Evolutionary conservation across 2,329 filamentous ascomycete genomes (phyloP).

Genomic region (Pestalotiopsis sp.): DNA sequence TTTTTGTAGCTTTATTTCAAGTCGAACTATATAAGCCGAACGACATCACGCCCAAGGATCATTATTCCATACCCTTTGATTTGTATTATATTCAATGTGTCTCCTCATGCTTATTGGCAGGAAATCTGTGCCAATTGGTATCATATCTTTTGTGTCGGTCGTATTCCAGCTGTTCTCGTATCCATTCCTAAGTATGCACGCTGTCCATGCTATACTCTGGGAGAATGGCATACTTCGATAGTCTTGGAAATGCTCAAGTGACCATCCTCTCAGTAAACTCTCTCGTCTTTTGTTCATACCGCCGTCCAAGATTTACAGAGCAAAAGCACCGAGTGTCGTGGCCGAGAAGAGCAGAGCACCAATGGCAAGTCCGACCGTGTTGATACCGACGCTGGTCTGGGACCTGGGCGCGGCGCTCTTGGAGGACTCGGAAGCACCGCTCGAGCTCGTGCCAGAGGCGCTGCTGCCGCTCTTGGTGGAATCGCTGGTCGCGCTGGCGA

Average conservation of each 20-base stretch:
- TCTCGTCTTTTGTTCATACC: background rate
- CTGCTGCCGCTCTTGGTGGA: conserved; percentile 7
- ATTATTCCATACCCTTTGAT: no score
- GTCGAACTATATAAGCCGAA: no score
- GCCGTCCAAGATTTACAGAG: conserved; percentile 19
- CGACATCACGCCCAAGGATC: no score
- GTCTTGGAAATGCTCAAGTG: background rate
- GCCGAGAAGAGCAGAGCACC: conserved; percentile 41
- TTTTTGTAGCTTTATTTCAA: no score
- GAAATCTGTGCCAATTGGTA: no score
- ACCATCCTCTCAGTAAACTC: background rate
- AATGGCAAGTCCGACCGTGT: conserved; percentile 35
- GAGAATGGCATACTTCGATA: background rate
- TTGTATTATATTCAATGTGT: no score
- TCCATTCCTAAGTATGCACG: no score
- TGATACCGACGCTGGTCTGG: conserved; percentile 26
- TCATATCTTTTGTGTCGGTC: no score
- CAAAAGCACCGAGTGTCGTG: conserved; percentile 30
- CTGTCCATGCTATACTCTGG: no score
- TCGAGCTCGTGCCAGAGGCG: conserved; percentile 15
- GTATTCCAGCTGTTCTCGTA: no score
- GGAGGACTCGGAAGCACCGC: conserved; percentile 18
- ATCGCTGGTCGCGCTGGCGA: conserved; percentile 18
- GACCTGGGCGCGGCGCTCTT: conserved; percentile 23
- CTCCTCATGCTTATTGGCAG: no score